Conservation (phyloP, 495 filamentous ascomycete genomes). For the Bathelium albidoporum region DNA sequence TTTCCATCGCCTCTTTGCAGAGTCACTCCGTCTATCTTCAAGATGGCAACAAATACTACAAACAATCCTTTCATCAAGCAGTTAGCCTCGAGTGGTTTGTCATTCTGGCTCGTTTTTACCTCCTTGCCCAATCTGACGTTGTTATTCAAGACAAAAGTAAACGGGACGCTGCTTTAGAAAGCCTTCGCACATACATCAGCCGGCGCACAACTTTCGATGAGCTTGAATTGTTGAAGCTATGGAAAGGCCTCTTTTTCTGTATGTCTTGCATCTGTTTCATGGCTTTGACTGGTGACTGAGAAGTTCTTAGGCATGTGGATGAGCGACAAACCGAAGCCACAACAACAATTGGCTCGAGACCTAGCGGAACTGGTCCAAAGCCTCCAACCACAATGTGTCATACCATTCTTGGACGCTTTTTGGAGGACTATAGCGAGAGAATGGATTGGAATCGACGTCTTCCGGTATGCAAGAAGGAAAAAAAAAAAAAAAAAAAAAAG, state of each 20-base stretch:
- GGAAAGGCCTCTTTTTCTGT: slow-evolving; percentile 97
- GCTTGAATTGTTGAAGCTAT: slow-evolving; percentile 79
- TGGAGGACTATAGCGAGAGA: slow-evolving; percentile 82
- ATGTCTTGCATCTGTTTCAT: slow-evolving; percentile 8
- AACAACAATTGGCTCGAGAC: slow-evolving; percentile 71
- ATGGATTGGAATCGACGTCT: slow-evolving; percentile 70
- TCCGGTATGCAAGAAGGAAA: slow-evolving; percentile 38
- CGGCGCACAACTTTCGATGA: slow-evolving; percentile 55
- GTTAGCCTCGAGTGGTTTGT: slow-evolving; percentile 64
- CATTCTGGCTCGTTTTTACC: not conserved
- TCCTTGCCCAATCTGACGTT: not conserved
- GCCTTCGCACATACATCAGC: slow-evolving; percentile 67
- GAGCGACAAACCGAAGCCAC: slow-evolving; percentile 76
- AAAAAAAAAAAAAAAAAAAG: too few relatives aligned
- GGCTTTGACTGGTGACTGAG: not conserved
- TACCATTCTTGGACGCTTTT: slow-evolving; percentile 65
- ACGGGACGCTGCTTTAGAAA: slow-evolving; percentile 69
- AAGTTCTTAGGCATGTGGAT: slow-evolving; percentile 62
- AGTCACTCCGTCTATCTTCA: not conserved
- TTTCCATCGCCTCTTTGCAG: not conserved
- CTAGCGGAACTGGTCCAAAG: slow-evolving; percentile 63
- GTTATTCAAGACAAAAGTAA: slow-evolving; percentile 31
- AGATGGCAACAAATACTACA: slow-evolving; percentile 41
- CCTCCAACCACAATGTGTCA: slow-evolving; percentile 50
- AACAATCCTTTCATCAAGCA: slow-evolving; percentile 65